Base-by-base conservation (phyloP, 169 alveolate species). In the Babesia bovis region DNA sequence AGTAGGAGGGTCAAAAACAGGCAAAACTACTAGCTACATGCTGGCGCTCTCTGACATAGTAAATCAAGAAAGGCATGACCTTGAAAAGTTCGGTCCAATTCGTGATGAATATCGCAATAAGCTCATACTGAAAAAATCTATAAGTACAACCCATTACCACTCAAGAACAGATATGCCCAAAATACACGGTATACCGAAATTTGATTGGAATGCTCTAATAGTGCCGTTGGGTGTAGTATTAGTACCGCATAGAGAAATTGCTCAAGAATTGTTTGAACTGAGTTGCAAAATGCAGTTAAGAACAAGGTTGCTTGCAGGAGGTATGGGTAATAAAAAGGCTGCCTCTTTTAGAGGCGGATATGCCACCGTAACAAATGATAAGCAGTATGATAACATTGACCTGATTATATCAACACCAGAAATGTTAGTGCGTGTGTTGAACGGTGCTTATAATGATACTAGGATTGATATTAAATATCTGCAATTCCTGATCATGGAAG, bases 161-260 rank as follows among this genome's bases (percentile, higher is more conserved):
- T 1, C 55, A 3, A 38, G 30, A 30, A 21, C 49, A 25, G 55
- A 59, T 25, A 12, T 53, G 61, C 75, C 68, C 17, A 66, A 45
- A 28, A 44, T 77, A n/a, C 70, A 55, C n/a, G 85, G 85, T 23
- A 19, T 66, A 25, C 85, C 85, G 13, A 77, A 68, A 56, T 44
- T 77, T 55, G 76, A 77, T 26, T 68, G 82, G 66, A 57, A 79
- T 45, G 25, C 36, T 1, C 47, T 67, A 33, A 35, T 70, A 26
- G 67, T 61, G 25, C 87, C 87, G 4, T 10, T 36, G 42, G 83
- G 74, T 6, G 44, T 79, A 5, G 72, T 79, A 38, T 50, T 79
- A 26, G 82, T 67, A 7, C 87, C 87, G 12, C 52, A 42, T 28
- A 69, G 87, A 32, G 87, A 79, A 52, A 58, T 69, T 4, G 82